A percentile compares a stretch with the other conserved stretches of the same genome.
phyloP scores from a whole-genome alignment of 2,329 filamentous ascomycete species.

The Diaporthe longicolla region DNA sequence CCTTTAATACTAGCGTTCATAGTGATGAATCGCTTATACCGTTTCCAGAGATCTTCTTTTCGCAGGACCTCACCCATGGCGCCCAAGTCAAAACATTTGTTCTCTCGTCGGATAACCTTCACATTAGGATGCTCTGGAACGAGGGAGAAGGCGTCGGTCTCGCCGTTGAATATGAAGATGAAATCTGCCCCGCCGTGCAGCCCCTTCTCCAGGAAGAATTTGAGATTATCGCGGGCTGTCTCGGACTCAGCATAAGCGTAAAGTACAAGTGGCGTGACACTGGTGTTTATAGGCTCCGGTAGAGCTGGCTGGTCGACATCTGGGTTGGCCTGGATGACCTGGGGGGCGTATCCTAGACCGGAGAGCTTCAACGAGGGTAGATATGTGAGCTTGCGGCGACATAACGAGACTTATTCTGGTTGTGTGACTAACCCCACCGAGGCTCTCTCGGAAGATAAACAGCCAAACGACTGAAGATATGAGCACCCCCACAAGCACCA shows the following conservation, averaged over 20 bases:
- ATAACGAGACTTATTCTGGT: no score
- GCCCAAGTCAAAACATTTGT: conserved; percentile 52
- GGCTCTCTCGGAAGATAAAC: neutral
- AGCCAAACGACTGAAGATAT: neutral
- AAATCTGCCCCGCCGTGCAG: conserved; percentile 53
- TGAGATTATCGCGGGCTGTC: conserved; percentile 48
- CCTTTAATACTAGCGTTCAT: conserved; percentile 51
- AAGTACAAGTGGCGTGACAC: conserved; percentile 46
- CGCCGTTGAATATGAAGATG: conserved; percentile 54
- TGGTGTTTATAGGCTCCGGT: neutral
- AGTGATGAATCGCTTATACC: conserved; percentile 52
- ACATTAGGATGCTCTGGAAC: conserved; percentile 49
- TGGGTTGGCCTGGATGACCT: neutral
- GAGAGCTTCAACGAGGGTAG: neutral
- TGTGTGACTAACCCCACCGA: neutral
- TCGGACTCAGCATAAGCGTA: conserved; percentile 53
- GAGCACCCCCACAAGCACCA: neutral
- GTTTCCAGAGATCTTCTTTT: conserved; percentile 47
- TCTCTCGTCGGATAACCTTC: conserved; percentile 46
- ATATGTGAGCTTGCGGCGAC: neutral
- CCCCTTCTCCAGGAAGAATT: conserved; percentile 52
- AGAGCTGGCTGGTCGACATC: no score
- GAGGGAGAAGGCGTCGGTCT: conserved; percentile 44
- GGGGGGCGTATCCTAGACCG: neutral
- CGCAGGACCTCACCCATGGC: conserved; percentile 50